Base-by-base conservation (phyloP, 768 basidiomycete species). In the Serendipita vermifera region DNA sequence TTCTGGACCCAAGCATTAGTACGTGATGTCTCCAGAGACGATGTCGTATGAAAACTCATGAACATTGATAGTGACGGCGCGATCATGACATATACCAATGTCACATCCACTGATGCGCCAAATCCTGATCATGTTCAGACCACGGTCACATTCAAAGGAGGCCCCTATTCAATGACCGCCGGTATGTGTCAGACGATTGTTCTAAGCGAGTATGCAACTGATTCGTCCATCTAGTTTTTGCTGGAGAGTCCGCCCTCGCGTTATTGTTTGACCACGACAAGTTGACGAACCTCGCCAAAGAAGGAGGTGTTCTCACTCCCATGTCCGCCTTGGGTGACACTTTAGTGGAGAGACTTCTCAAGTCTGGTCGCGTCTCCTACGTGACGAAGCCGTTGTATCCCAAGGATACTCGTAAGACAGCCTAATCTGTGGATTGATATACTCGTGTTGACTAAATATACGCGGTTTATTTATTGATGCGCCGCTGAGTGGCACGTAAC, bases 291-390 rank as follows among this genome's bases (percentile, higher is more conserved):
- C 65, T 82, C 5, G 82, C 77, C 3, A 72, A 70, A 48, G 67
- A 72, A 41, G 92, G 91, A 11, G 92, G 93, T 1, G 69, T 92
- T 2, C 71, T 96, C 48, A 97, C 93, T 1, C 83, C 92, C 0
- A 78, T 83, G 68, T 80, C 79, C 3, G 92, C 87, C 1, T 75
- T 94, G 57, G 92, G 91, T 14, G 80, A 86, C 58, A 77, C 80
- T 5, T 67, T 93, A 33, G 70, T 91, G 33, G 75, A 78, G 60
- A 74, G 92, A 17, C 66, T 96, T 59, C 74, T 77, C 58, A 71
- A 69, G 20, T 79, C 75, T 5, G 81, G 78, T 0, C 66, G 68
- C 53, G 77, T 89, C 54, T 68, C 75, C 55, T 78, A 86, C 60
- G 74, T 76, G 32, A 81, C 46, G 11, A 20, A 51, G n/a, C 24